Percentiles rank a stretch among this genome's conserved stretches.
phyloP scores from a whole-genome alignment of 352 stramenopile genomes.

The Phytophthora podocarpi region DNA sequence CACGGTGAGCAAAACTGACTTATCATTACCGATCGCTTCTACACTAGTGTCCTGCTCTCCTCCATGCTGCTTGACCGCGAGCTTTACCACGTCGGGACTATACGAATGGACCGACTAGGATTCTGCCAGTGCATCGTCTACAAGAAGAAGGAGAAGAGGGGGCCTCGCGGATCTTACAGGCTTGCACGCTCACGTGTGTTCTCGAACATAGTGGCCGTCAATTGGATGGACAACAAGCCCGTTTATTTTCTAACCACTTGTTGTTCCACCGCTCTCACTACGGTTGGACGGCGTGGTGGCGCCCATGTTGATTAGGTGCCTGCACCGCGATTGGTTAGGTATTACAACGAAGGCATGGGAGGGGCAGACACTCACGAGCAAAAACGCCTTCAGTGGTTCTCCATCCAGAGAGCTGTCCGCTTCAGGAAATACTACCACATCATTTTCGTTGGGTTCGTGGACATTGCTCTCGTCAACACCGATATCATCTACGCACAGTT shows the following conservation, averaged over 20 bases:
- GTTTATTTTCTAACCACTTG: constrained; percentile 3
- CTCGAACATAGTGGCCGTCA: background rate
- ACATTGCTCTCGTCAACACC: constrained; percentile 10
- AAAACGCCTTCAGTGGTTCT: constrained; percentile 6
- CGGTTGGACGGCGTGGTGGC: background rate
- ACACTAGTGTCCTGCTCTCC: constrained; percentile 12
- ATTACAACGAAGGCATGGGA: constrained; percentile 9
- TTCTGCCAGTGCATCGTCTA: constrained; percentile 1
- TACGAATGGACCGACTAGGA: background rate
- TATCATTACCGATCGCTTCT: constrained; percentile 6
- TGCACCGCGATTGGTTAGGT: background rate
- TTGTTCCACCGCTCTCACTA: constrained; percentile 1
- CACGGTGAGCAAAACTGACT: background rate
- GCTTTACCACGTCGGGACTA: constrained; percentile 5
- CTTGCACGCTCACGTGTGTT: background rate
- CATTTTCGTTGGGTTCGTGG: constrained; percentile 5
- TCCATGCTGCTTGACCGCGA: constrained; percentile 5
- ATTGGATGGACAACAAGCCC: constrained; percentile 5
- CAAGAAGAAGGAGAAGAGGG: background rate
- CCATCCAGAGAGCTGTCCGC: constrained; percentile 1
- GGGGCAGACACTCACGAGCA: constrained; percentile 7
- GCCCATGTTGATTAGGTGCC: background rate
- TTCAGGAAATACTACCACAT: constrained; percentile 15
- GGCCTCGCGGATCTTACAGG: background rate
- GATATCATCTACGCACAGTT: constrained; percentile 2